phyloP scores from a whole-genome alignment of 2,329 filamentous ascomycete genomes.

The Colletotrichum sp. region DNA sequence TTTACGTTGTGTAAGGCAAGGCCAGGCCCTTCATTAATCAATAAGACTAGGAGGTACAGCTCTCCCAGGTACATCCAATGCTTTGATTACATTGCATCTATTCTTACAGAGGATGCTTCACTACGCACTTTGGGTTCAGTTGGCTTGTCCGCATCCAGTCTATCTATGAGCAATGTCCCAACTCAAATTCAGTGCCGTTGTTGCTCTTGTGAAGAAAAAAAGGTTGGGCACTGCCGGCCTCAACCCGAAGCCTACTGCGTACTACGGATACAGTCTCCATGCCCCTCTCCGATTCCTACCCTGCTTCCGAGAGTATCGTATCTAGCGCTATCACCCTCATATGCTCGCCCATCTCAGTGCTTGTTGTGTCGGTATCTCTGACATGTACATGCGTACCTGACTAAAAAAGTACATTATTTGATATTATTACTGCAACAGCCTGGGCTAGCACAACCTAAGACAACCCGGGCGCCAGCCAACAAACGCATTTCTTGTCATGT shows the following conservation, averaged over 20 bases:
- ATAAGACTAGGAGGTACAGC: neutral
- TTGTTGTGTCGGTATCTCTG: neutral
- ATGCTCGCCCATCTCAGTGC: neutral
- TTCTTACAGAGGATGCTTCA: neutral
- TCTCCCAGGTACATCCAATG: neutral
- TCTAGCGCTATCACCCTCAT: neutral
- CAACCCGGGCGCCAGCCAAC: slow-evolving; percentile 7
- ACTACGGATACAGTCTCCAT: neutral
- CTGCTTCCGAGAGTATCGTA: neutral
- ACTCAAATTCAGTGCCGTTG: neutral
- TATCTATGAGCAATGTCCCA: neutral
- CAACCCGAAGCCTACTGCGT: neutral
- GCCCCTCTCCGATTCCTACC: neutral
- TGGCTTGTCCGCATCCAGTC: neutral
- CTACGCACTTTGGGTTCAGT: neutral
- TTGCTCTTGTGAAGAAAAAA: neutral
- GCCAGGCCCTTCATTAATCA: neutral
- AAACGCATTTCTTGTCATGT: slow-evolving; percentile 9
- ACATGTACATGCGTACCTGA: neutral
- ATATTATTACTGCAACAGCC: slow-evolving; percentile 6
- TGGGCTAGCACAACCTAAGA: slow-evolving; percentile 13
- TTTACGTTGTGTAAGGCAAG: neutral
- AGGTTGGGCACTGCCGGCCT: neutral
- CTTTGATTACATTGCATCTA: neutral
- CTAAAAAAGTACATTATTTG: neutral